Conservation (phyloP, 140 eudicot genomes). For the Stevia rebaudiana region DNA sequence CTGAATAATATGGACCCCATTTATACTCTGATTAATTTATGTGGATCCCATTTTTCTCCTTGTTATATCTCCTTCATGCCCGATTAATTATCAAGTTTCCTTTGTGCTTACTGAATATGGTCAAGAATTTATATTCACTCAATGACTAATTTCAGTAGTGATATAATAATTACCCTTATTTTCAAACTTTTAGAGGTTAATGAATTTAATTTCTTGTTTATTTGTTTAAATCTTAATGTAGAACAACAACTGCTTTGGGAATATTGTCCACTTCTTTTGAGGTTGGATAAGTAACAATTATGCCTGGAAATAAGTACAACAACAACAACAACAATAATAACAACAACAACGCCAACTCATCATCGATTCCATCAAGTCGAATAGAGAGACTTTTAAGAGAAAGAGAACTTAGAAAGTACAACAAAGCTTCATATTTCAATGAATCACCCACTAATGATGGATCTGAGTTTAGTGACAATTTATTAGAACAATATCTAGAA, state of each 20-base stretch:
- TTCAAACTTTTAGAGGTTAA: background rate
- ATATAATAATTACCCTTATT: background rate
- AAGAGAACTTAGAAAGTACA: slow-evolving; percentile 56
- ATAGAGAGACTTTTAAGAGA: slow-evolving; percentile 66
- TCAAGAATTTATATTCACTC: background rate
- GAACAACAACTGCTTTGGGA: slow-evolving; percentile 33
- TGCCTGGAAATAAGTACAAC: slow-evolving; percentile 85
- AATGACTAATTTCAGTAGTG: slow-evolving; percentile 4
- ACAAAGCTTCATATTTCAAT: slow-evolving; percentile 42
- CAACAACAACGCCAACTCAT: slow-evolving; percentile 39
- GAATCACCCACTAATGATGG: slow-evolving; percentile 31
- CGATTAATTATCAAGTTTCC: background rate
- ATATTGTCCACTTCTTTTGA: slow-evolving; percentile 18
- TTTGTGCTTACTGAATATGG: slow-evolving; percentile 1
- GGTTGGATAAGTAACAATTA: slow-evolving; percentile 31
- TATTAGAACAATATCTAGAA: slow-evolving; percentile 59
- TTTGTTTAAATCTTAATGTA: slow-evolving; percentile 40
- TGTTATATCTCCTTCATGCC: slow-evolving; percentile 32
- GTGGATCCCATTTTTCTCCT: slow-evolving; percentile 47
- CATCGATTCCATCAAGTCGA: slow-evolving; percentile 50
- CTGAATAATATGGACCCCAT: background rate
- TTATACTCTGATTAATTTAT: slow-evolving; percentile 19
- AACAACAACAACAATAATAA: slow-evolving; percentile 39
- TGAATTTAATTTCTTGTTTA: background rate
- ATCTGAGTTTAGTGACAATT: slow-evolving; percentile 34